A percentile compares a stretch with the other conserved stretches of the same genome.
Evolutionary conservation across 306 rosid genomes (phyloP).

Genomic region (Rosa multiflora): DNA sequence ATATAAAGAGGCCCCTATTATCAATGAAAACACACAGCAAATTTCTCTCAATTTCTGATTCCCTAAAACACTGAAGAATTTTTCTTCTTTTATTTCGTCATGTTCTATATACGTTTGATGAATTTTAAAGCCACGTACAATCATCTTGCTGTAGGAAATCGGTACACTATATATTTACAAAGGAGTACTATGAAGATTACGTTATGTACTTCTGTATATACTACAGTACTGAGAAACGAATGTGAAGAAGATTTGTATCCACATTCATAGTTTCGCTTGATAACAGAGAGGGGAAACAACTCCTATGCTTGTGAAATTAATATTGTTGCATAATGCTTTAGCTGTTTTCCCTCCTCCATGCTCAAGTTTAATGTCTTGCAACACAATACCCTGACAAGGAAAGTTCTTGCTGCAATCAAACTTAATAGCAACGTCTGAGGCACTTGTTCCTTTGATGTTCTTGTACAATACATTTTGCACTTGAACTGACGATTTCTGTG

Average conservation of each 20-base stretch:
- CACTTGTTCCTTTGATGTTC: conserved; percentile 71
- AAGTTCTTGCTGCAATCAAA: conserved; percentile 67
- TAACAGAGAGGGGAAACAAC: conserved; percentile 37
- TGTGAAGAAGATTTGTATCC: not conserved
- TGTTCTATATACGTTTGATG: too few species aligned
- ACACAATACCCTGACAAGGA: conserved; percentile 49
- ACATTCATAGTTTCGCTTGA: not conserved
- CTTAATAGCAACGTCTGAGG: conserved; percentile 53
- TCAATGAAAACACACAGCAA: too few species aligned
- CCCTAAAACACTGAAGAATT: too few species aligned
- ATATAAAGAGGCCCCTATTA: too few species aligned
- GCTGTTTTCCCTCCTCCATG: conserved; percentile 22
- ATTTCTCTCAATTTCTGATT: too few species aligned
- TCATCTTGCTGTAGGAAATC: too few species aligned
- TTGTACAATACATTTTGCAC: conserved; percentile 63
- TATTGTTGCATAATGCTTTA: conserved; percentile 49
- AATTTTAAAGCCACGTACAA: too few species aligned
- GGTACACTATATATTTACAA: not conserved
- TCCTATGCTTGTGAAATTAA: conserved; percentile 30
- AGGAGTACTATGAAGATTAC: not conserved
- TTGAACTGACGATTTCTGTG: conserved; percentile 52
- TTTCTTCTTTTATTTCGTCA: too few species aligned
- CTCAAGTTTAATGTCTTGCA: conserved; percentile 47
- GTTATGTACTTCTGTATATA: not conserved
- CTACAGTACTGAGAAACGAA: not conserved